Evolutionary conservation across 805 yeast species (phyloP), one percentile per base, ranked within the genome.

Genomic region (Lachancea dasiensis): DNA sequence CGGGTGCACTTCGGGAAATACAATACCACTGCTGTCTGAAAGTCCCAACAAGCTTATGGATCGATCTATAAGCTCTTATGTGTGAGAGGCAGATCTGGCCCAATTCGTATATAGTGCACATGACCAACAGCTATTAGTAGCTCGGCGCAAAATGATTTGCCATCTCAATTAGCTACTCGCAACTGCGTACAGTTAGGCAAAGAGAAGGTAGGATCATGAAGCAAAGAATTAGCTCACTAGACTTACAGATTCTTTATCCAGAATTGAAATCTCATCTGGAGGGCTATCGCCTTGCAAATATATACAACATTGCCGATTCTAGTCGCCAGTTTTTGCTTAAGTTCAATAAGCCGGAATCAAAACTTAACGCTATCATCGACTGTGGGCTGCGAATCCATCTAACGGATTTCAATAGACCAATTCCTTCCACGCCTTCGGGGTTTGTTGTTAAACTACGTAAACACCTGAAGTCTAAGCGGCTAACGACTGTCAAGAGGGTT

Each of bases 211-310:
- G 4, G 18, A 22, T 15, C 20, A 61, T 61, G 65, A 61, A 89
- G 79, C 97, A 90, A 71, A 73, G 97, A 64, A 75, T 87, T 39
- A 80, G 89, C 5, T 80, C 95, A 2, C 65, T 90, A 41, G 97
- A 90, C 60, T 69, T 90, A 31, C 81, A 79, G 56, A 66, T 86
- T 37, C 62, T 89, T 20, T 69, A 81, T 1, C 63, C 70, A 15
- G 97, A 90, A 59, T 69, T 89, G 30, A 70, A 69, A 36, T 52
- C 63, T 6, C 64, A 70, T 32, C 49, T 89, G 23, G 68, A 73
- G 43, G 78, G 80, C 36, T 80, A 79, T 54, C 65, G 97, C 45
- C 65, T 90, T 41, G 87, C 81, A 47, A 90, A 90, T 60, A 80
- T 90, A 38, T 89, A 90, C 61, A 87, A 86, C 54, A 70, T 86